These are phyloP conservation scores for Phytophthora megakarya DNA, from an alignment of 352 stramenopile species.

Conservation along the genomic window DNA sequence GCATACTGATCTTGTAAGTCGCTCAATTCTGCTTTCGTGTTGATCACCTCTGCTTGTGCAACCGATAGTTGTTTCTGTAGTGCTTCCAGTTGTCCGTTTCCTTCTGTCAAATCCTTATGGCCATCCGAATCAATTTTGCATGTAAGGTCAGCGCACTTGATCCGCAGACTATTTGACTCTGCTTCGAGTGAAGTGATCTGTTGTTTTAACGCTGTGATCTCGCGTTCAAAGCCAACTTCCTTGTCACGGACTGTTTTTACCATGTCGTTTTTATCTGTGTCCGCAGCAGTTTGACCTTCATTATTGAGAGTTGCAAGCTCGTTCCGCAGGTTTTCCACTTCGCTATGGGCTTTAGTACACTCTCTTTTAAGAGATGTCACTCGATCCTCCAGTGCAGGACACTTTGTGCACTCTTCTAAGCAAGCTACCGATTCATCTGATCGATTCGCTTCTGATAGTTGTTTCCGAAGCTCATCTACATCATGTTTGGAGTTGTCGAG, in stretches of 20 bases:
- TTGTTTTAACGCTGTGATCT: slow-evolving; percentile 20
- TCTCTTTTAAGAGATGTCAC: slow-evolving; percentile 22
- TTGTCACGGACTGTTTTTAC: slow-evolving; percentile 15
- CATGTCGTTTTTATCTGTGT: slow-evolving; percentile 14
- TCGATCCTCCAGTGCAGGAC: slow-evolving; percentile 10
- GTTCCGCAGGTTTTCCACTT: slow-evolving; percentile 19
- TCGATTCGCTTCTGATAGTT: slow-evolving; percentile 11
- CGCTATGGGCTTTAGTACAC: slow-evolving; percentile 1
- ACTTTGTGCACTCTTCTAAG: slow-evolving; percentile 16
- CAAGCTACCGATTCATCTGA: background rate
- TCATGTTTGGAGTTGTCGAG: slow-evolving; percentile 3
- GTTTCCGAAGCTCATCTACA: slow-evolving; percentile 15
- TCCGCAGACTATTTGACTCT: slow-evolving; percentile 16
- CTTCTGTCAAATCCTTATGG: background rate
- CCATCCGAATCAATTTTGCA: background rate
- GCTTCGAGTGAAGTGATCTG: slow-evolving; percentile 16
- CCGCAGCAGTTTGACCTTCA: slow-evolving; percentile 3
- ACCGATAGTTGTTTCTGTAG: slow-evolving; percentile 18
- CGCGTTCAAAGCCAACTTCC: slow-evolving; percentile 23
- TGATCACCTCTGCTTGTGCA: slow-evolving; percentile 16
- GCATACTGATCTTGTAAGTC: slow-evolving; percentile 48
- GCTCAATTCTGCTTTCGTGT: slow-evolving; percentile 32
- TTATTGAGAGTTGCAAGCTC: slow-evolving; percentile 19
- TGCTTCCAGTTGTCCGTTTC: slow-evolving; percentile 14
- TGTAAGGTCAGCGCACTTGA: slow-evolving; percentile 18